Base-by-base conservation (phyloP, 202 grass and related monocot genomes). In the Miscanthus sacchariflorus region DNA sequence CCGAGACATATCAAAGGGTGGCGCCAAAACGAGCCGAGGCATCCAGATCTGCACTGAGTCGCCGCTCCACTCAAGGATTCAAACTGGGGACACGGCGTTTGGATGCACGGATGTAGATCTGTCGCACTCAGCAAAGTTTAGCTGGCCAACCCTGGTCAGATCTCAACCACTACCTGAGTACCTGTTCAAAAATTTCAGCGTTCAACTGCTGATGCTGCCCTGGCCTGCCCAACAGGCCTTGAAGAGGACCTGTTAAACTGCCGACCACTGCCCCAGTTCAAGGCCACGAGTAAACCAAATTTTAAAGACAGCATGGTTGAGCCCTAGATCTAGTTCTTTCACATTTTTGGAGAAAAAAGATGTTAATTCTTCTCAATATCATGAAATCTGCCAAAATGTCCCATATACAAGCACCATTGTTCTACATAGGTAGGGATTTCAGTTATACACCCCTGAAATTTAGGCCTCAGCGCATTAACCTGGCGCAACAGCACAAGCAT, bases 21-120 rank as follows among this genome's bases (percentile, higher is more conserved):
- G 75, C 81, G 84, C 54, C 80, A 83, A 89, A 70, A 12, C 6
- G 35, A 83, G 7, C 63, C 11, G 17, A 5, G 74, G 39, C 10
- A 54, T 83, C 84, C 71, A 80, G 89, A 87, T 91, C 89, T 76
- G 76, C 59, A 39, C 2, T 35, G 33, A 5, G 66, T 42, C 54
- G 48, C 44, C 74, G 54, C 59, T 52, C 67, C 48, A 59, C 74
- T 61, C 46, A 28, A 7, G 2, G 45, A 66, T 68, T 68, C 56
- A 27, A 68, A 69, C 72, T 17, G 65, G 75, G 33, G 78, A 74
- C 56, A 87, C 24, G 10, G 43, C 68, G 68, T 36, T 9, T 38
- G 28, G 38, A 9, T 61, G 58, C 59, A 76, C 25, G 15, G 13
- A 28, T 5, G 44, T 13, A 68, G 85, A 81, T 91, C 77, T 85